Evolutionary conservation across 257 asterid genomes (phyloP).

Genomic region (Ilex aquifolium): DNA sequence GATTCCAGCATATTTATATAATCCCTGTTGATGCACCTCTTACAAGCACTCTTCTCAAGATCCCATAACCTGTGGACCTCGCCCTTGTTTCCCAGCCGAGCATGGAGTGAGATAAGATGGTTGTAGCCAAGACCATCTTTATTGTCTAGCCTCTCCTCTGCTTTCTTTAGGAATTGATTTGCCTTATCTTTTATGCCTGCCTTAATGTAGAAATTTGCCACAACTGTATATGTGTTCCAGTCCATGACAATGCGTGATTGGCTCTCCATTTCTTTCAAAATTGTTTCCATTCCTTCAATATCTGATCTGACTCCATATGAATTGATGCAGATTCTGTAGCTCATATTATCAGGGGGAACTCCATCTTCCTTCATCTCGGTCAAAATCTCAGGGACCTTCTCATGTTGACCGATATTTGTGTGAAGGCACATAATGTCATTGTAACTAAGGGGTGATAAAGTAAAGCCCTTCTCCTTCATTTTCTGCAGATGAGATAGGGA

Average conservation of each 20-base stretch:
- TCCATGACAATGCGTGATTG: constrained; percentile 42
- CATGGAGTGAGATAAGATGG: constrained; percentile 67
- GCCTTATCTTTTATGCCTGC: constrained; percentile 52
- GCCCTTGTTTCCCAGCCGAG: constrained; percentile 51
- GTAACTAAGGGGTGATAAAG: constrained; percentile 44
- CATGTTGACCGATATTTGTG: constrained; percentile 38
- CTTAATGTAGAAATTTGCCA: constrained; percentile 58
- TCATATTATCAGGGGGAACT: constrained; percentile 58
- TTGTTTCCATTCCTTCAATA: constrained; percentile 56
- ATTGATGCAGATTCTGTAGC: constrained; percentile 77
- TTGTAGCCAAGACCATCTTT: constrained; percentile 56
- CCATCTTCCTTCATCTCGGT: constrained; percentile 44
- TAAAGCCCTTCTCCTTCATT: constrained; percentile 59
- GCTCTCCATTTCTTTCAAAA: constrained; percentile 64
- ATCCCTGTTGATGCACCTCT: constrained; percentile 54
- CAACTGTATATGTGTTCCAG: constrained; percentile 73
- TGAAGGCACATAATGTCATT: constrained; percentile 69
- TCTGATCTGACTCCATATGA: constrained; percentile 62
- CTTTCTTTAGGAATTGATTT: constrained; percentile 39
- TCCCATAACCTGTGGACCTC: constrained; percentile 64
- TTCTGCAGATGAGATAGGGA: constrained; percentile 42
- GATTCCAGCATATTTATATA: constrained; percentile 57
- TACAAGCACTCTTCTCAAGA: constrained; percentile 39
- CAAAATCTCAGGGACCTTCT: constrained; percentile 47
- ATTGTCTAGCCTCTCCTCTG: constrained; percentile 49